Percentiles rank a stretch among this genome's conserved stretches.
Evolutionary conservation across 208 protist species (phyloP).

Genomic region (Wallacemonas rigidus): DNA sequence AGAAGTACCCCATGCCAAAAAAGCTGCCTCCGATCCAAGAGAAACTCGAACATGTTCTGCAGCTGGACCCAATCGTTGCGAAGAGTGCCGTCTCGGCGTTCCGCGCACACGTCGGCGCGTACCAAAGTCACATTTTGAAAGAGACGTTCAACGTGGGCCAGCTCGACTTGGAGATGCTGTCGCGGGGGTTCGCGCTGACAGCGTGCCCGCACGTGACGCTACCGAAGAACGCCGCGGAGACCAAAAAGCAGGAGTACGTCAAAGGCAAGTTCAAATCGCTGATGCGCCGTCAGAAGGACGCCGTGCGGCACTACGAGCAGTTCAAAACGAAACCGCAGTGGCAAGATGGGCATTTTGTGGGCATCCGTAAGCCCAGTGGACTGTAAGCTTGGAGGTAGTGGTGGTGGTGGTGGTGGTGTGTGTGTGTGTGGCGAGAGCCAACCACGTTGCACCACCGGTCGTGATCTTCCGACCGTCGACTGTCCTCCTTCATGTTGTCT

Average conservation of each 20-base stretch:
- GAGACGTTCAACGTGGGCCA: constrained; percentile 92
- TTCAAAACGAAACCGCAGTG: constrained; percentile 86
- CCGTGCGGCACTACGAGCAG: constrained; percentile 74
- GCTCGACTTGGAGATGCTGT: constrained; percentile 92
- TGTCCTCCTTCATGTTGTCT: neutral
- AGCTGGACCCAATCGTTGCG: constrained; percentile 84
- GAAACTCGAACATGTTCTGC: constrained; percentile 88
- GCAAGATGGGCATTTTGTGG: constrained; percentile 80
- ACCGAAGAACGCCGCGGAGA: constrained; percentile 63
- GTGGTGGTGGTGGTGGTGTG: too few species aligned
- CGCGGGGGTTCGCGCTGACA: constrained; percentile 91
- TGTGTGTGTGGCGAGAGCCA: too few species aligned
- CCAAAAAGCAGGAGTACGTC: constrained; percentile 81
- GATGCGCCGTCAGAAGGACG: constrained; percentile 60
- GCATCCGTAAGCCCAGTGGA: constrained; percentile 22
- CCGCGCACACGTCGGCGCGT: constrained; percentile 91
- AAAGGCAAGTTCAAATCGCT: constrained; percentile 91
- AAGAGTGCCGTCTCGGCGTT: constrained; percentile 93
- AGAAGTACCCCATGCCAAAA: constrained; percentile 69
- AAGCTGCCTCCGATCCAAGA: constrained; percentile 80
- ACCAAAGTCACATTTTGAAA: constrained; percentile 93
- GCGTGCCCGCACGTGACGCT: constrained; percentile 83
- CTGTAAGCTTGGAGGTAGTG: too few species aligned
- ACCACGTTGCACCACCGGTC: too few species aligned
- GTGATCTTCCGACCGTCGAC: neutral